These are phyloP conservation scores for Entomortierella lignicola DNA, from an alignment of 192 early-diverging fungal genomes.

Conservation along the genomic window DNA sequence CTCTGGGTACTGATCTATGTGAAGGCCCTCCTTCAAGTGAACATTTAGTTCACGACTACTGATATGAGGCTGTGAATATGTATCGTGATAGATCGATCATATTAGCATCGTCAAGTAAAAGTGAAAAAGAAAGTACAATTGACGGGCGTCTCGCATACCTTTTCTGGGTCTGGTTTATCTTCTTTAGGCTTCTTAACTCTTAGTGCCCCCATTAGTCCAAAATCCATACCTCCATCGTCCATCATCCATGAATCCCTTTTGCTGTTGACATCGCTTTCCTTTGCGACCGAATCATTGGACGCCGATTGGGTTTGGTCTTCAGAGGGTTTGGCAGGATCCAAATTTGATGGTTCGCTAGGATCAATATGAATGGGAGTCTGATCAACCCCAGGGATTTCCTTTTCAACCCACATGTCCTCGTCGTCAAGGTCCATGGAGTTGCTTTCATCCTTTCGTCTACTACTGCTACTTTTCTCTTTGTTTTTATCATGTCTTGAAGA, in stretches of 20 bases:
- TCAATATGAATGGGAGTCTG: neutral
- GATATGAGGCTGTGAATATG: conserved; percentile 44
- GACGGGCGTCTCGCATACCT: conserved; percentile 20
- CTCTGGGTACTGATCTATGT: conserved; percentile 52
- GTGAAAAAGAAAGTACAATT: neutral
- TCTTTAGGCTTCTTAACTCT: conserved; percentile 54
- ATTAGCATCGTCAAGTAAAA: neutral
- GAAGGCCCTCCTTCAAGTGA: conserved; percentile 54
- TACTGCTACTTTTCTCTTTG: conserved; percentile 7
- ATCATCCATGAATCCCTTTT: conserved; percentile 51
- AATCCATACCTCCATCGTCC: conserved; percentile 53
- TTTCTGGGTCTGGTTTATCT: conserved; percentile 55
- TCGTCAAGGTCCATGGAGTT: conserved; percentile 14
- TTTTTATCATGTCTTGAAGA: conserved; percentile 27
- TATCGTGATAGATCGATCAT: too few species aligned
- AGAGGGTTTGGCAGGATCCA: neutral
- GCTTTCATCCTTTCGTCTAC: neutral
- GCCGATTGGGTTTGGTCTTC: neutral
- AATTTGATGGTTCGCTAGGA: neutral
- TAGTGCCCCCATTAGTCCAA: conserved; percentile 54
- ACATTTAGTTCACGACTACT: conserved; percentile 58
- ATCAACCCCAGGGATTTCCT: conserved; percentile 23
- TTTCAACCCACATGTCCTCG: conserved; percentile 52
- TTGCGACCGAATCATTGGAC: neutral
- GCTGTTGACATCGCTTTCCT: neutral